phyloP scores from a whole-genome alignment of 202 grass and related monocot species.

The Dendrocalamus latiflorus region DNA sequence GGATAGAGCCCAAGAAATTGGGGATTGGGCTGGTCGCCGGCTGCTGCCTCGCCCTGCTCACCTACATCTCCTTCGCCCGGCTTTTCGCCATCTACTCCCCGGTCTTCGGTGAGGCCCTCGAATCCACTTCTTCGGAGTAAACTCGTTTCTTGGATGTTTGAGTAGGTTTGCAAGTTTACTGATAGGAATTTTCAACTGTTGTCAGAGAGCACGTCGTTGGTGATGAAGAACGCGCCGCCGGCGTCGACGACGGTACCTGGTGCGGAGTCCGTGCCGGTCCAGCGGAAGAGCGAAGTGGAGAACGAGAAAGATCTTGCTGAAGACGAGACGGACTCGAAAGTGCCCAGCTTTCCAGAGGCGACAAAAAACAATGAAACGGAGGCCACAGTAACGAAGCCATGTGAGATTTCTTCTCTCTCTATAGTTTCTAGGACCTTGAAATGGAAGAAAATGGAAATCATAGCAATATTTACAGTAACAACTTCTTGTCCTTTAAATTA shows the following conservation, averaged over 20 bases:
- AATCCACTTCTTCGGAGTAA: background rate
- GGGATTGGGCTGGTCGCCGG: constrained; percentile 70
- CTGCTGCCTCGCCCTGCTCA: constrained; percentile 59
- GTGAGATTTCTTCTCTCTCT: background rate
- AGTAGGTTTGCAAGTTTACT: background rate
- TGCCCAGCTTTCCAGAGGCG: background rate
- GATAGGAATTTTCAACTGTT: background rate
- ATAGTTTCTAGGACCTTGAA: background rate
- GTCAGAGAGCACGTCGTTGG: constrained; percentile 37
- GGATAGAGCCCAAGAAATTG: constrained; percentile 73
- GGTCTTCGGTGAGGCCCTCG: constrained; percentile 43
- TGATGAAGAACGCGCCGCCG: constrained; percentile 28
- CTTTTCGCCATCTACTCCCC: constrained; percentile 84
- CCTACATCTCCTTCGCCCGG: constrained; percentile 59
- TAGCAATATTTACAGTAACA: background rate
- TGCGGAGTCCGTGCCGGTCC: background rate
- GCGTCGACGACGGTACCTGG: background rate
- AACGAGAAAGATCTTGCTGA: background rate
- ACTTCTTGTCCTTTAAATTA: background rate
- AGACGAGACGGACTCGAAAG: background rate
- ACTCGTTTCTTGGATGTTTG: background rate
- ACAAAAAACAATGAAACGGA: background rate
- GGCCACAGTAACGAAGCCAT: background rate
- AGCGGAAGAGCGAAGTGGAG: background rate
- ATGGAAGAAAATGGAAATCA: background rate